These are phyloP conservation scores for Eutypella sp. DNA, from an alignment of 2,329 filamentous ascomycete species.

Conservation along the genomic window DNA sequence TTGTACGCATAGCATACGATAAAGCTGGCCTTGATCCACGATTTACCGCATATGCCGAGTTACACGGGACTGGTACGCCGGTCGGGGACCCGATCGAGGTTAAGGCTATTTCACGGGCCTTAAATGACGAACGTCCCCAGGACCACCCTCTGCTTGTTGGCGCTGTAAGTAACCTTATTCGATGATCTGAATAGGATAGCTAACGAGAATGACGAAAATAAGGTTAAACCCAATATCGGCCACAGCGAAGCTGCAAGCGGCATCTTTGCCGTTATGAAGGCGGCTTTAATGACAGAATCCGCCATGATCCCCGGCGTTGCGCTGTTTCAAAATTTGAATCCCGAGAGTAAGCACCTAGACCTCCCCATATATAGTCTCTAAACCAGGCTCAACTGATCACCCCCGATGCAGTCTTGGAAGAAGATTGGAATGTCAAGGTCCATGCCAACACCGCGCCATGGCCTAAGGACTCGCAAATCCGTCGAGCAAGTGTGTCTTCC, in stretches of 20 bases:
- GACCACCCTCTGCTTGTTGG: conserved; percentile 14
- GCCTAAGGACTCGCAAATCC: conserved; percentile 9
- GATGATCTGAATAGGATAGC: not conserved
- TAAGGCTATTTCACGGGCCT: conserved; percentile 10
- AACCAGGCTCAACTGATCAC: not conserved
- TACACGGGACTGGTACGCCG: conserved; percentile 21
- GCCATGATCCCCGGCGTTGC: conserved; percentile 11
- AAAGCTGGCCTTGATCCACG: conserved; percentile 15
- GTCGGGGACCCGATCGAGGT: conserved; percentile 22
- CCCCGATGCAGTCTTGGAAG: conserved; percentile 1
- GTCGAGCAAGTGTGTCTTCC: conserved; percentile 12
- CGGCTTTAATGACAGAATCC: conserved; percentile 12
- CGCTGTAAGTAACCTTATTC: conserved; percentile 5
- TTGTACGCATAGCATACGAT: conserved; percentile 16
- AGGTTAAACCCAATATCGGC: conserved; percentile 19
- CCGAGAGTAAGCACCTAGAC: conserved; percentile 5
- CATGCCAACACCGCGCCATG: conserved; percentile 11
- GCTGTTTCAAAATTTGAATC: conserved; percentile 16
- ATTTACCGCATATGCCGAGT: conserved; percentile 19
- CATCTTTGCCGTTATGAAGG: conserved; percentile 18
- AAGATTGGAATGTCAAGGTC: conserved; percentile 12
- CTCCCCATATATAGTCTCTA: not conserved
- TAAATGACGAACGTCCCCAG: conserved; percentile 12
- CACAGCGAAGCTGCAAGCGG: conserved; percentile 21
- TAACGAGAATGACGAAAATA: not conserved